Conservation (phyloP, 805 yeast species). For the Zygosaccharomyces siamensis region DNA sequence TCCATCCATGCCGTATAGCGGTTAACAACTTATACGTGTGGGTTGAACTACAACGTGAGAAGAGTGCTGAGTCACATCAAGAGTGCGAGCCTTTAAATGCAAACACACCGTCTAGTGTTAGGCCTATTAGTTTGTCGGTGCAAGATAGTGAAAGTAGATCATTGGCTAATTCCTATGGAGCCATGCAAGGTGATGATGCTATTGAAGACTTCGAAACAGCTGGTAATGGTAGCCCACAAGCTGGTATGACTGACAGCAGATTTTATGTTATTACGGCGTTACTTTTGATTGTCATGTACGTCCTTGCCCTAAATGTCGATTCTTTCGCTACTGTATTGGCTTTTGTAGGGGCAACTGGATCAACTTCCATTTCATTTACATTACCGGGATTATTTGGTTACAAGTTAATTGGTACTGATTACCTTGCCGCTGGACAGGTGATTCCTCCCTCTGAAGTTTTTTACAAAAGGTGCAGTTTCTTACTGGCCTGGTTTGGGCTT, state of each 20-base stretch:
- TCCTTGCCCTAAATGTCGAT: constrained; percentile 57
- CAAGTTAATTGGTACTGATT: constrained; percentile 48
- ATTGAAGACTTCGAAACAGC: not conserved
- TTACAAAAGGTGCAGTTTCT: constrained; percentile 46
- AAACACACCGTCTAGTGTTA: not conserved
- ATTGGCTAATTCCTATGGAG: constrained; percentile 4
- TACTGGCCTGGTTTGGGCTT: constrained; percentile 63
- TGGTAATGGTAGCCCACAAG: constrained; percentile 1
- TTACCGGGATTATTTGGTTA: constrained; percentile 86
- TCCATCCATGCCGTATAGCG: constrained; percentile 76
- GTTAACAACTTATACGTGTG: constrained; percentile 59
- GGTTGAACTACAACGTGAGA: constrained; percentile 28
- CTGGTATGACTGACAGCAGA: constrained; percentile 15
- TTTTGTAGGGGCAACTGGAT: constrained; percentile 88
- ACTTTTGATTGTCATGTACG: constrained; percentile 48
- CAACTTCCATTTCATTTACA: constrained; percentile 85
- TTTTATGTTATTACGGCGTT: constrained; percentile 41
- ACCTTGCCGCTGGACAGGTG: constrained; percentile 29
- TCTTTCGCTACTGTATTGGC: constrained; percentile 82
- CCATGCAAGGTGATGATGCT: not conserved
- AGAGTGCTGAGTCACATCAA: constrained; percentile 2
- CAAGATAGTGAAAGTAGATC: constrained; percentile 14
- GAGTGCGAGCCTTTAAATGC: constrained; percentile 1
- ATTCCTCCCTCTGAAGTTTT: constrained; percentile 28
- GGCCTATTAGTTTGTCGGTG: constrained; percentile 13